phyloP scores from a whole-genome alignment of 176 grass and related monocot genomes.

The Carex littledalei region DNA sequence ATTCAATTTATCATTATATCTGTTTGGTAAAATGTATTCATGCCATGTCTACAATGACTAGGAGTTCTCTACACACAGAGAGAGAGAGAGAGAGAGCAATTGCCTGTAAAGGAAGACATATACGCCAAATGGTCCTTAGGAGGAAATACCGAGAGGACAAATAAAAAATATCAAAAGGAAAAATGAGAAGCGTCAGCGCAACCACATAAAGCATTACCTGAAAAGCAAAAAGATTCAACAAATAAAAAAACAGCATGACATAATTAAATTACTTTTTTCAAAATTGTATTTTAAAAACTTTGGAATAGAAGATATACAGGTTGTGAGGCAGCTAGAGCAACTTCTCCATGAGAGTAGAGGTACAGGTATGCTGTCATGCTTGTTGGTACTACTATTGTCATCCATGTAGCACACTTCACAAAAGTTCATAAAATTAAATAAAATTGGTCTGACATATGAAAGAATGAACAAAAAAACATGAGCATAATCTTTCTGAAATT shows the following conservation, averaged over 20 bases:
- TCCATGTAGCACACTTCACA: constrained; percentile 86
- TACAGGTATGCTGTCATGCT: constrained; percentile 99
- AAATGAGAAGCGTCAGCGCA: constrained; percentile 69
- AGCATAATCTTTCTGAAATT: constrained; percentile 1
- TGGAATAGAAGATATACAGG: constrained; percentile 75
- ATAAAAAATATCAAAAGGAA: constrained; percentile 97
- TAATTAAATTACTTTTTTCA: constrained; percentile 6
- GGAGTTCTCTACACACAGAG: not conserved
- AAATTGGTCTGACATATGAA: constrained; percentile 3
- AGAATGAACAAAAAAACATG: not conserved
- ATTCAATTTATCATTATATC: not conserved
- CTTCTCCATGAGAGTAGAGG: constrained; percentile 94
- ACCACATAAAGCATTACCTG: constrained; percentile 84
- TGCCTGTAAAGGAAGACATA: constrained; percentile 91
- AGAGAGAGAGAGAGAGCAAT: not conserved
- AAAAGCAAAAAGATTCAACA: constrained; percentile 19
- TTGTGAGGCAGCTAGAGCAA: constrained; percentile 85
- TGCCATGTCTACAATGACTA: not conserved
- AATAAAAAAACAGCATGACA: constrained; percentile 10
- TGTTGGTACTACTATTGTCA: constrained; percentile 87
- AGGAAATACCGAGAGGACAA: constrained; percentile 88
- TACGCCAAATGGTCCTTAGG: constrained; percentile 77
- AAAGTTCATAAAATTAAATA: constrained; percentile 19
- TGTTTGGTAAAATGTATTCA: not conserved
- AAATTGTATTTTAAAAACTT: constrained; percentile 14